Percentiles rank a stretch among this genome's conserved stretches.
These are phyloP conservation scores for Scheffersomyces titani DNA, from an alignment of 1,139 yeast species.

Conservation along the genomic window DNA sequence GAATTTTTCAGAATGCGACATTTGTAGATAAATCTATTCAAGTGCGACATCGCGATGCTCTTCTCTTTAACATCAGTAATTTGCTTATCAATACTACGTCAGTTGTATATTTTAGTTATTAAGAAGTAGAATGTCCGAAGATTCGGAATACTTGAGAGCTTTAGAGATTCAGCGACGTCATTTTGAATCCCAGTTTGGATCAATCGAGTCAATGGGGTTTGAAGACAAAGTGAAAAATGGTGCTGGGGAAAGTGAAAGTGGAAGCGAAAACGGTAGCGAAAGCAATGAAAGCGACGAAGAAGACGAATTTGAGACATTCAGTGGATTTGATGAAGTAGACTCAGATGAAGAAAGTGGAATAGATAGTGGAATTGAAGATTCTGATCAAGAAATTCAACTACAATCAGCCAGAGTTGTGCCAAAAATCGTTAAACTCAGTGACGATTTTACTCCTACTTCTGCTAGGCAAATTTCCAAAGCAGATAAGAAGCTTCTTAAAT, in stretches of 20 bases:
- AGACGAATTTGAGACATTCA: slow-evolving; percentile 21
- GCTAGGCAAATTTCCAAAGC: slow-evolving; percentile 21
- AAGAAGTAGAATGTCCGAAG: background rate
- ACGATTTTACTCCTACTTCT: slow-evolving; percentile 20
- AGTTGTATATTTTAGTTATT: background rate
- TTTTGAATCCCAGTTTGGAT: slow-evolving; percentile 72
- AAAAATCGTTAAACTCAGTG: slow-evolving; percentile 36
- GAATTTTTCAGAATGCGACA: background rate
- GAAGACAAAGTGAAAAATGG: slow-evolving; percentile 49
- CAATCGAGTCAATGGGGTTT: slow-evolving; percentile 59
- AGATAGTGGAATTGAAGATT: slow-evolving; percentile 3
- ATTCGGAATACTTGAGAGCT: slow-evolving; percentile 37
- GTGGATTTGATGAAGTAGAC: slow-evolving; percentile 14
- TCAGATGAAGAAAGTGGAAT: slow-evolving; percentile 4
- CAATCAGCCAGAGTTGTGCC: slow-evolving; percentile 19
- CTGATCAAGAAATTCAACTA: slow-evolving; percentile 27
- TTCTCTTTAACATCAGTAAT: background rate
- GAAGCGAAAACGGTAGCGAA: slow-evolving; percentile 6
- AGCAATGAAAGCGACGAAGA: slow-evolving; percentile 13
- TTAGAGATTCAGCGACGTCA: slow-evolving; percentile 59
- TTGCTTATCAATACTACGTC: no score
- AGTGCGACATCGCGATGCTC: background rate
- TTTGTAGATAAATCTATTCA: background rate
- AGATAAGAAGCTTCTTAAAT: slow-evolving; percentile 34
- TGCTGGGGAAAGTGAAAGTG: slow-evolving; percentile 8